Evolutionary conservation across 75 land plant species (phyloP).

Genomic region (Azolla pinnata): DNA sequence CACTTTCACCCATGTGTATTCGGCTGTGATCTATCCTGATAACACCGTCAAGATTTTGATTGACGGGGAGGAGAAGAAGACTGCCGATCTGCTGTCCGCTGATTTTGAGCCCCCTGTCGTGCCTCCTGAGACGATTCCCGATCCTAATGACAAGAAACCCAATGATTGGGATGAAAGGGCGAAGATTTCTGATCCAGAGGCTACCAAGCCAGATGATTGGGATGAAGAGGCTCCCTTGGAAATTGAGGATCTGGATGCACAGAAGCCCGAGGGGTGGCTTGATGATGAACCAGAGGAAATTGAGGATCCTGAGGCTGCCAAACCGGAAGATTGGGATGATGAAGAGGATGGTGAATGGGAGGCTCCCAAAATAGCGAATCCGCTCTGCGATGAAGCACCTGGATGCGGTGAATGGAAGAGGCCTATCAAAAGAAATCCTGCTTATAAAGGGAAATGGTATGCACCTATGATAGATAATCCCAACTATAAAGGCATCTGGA

Average conservation of each 20-base stretch:
- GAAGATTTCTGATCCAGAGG: slow-evolving; percentile 79
- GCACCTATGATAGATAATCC: slow-evolving; percentile 89
- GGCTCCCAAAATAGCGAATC: slow-evolving; percentile 81
- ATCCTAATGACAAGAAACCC: slow-evolving; percentile 86
- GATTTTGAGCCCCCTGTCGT: slow-evolving; percentile 83
- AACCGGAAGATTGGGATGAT: slow-evolving; percentile 98
- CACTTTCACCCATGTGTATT: slow-evolving; percentile 76
- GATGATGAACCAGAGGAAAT: slow-evolving; percentile 96
- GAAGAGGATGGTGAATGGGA: slow-evolving; percentile 99
- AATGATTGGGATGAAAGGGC: slow-evolving; percentile 96
- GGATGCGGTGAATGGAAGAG: slow-evolving; percentile 94
- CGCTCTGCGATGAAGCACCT: slow-evolving; percentile 73
- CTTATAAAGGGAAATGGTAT: slow-evolving; percentile 91
- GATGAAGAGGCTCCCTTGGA: slow-evolving; percentile 89
- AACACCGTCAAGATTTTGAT: slow-evolving; percentile 53
- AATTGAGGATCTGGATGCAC: slow-evolving; percentile 79
- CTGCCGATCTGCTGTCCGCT: slow-evolving; percentile 42
- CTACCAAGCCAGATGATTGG: slow-evolving; percentile 86
- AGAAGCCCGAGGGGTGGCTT: slow-evolving; percentile 91
- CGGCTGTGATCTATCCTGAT: slow-evolving; percentile 68
- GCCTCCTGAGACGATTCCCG: slow-evolving; percentile 73
- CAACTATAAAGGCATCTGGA: slow-evolving; percentile 87
- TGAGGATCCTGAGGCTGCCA: slow-evolving; percentile 75
- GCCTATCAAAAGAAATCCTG: slow-evolving; percentile 84
- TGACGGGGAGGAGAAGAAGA: slow-evolving; percentile 84